These are phyloP conservation scores for Saussurea involucrata DNA, from an alignment of 129 eudicot genomes.

Conservation along the genomic window DNA sequence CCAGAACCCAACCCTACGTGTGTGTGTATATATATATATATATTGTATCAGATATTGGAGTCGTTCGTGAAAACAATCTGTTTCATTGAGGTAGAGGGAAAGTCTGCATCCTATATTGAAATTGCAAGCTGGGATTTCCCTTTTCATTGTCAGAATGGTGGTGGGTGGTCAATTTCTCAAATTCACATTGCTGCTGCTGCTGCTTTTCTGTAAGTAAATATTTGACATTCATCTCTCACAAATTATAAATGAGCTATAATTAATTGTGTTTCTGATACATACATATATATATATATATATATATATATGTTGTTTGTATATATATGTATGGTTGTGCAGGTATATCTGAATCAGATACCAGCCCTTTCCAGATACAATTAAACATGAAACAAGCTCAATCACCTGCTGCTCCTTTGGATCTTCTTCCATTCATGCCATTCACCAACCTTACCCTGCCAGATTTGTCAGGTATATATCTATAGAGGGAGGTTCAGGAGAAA, in stretches of 20 bases:
- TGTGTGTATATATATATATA: too few species aligned
- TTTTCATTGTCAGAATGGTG: background rate
- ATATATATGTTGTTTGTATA: background rate
- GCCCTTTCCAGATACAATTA: background rate
- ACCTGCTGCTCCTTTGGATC: constrained; percentile 37
- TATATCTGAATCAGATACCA: constrained; percentile 12
- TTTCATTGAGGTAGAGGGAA: too few species aligned
- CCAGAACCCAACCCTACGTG: too few species aligned
- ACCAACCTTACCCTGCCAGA: constrained; percentile 35
- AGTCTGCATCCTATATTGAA: background rate
- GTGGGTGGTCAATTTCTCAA: background rate
- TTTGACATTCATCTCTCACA: background rate
- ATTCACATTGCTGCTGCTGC: constrained; percentile 1
- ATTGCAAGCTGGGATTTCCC: background rate
- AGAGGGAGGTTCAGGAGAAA: too few species aligned
- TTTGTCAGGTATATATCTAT: constrained; percentile 62
- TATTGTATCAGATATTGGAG: too few species aligned
- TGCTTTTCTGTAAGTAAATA: constrained; percentile 19
- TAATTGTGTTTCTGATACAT: background rate
- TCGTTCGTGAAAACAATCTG: too few species aligned
- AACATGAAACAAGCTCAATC: constrained; percentile 8
- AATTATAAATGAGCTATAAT: background rate
- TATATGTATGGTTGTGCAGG: constrained; percentile 20
- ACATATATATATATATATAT: too few species aligned
- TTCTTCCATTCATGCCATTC: constrained; percentile 54